These are phyloP conservation scores for Macroventuria anomochaeta DNA, from an alignment of 2,329 filamentous ascomycete species.

Conservation along the genomic window DNA sequence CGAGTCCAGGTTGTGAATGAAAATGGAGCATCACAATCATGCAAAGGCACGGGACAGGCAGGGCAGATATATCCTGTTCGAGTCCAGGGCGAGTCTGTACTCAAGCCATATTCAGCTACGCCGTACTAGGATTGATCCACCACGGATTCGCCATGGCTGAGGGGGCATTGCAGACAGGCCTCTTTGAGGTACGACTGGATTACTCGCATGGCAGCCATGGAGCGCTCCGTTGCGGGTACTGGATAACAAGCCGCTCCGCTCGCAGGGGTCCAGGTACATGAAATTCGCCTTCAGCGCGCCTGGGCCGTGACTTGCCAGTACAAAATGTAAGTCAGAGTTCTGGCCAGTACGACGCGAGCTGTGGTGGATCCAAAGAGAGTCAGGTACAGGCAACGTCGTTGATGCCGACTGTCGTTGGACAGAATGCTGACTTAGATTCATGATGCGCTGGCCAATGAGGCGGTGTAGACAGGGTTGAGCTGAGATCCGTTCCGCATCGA, in stretches of 20 bases:
- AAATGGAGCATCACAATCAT: slow-evolving; percentile 37
- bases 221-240: slow-evolving; percentile 35
- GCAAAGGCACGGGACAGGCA: slow-evolving; percentile 37
- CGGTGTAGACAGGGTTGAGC: slow-evolving; percentile 26
- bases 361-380: slow-evolving; percentile 30
- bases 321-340: slow-evolving; percentile 22
- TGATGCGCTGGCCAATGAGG: slow-evolving; percentile 33
- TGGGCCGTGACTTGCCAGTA: slow-evolving; percentile 38
- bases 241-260: slow-evolving; percentile 35
- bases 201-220: slow-evolving; percentile 30
- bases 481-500: slow-evolving; percentile 20
- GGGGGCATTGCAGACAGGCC: slow-evolving; percentile 26
- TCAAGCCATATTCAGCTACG: slow-evolving; percentile 33
- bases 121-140: slow-evolving; percentile 17
- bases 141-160: slow-evolving; percentile 29
- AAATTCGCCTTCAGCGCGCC: slow-evolving; percentile 25
- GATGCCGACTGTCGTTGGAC: slow-evolving; percentile 39
- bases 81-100: slow-evolving; percentile 22
- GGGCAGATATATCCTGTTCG: slow-evolving; percentile 35
- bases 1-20: slow-evolving; percentile 25
- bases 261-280: slow-evolving; percentile 33
- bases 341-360: slow-evolving; percentile 26
- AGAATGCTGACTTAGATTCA: slow-evolving; percentile 20
- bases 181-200: slow-evolving; percentile 35
- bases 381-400: slow-evolving; percentile 28